Evolutionary conservation across 2,329 filamentous ascomycete genomes (phyloP), one percentile per base, ranked within the genome.

Genomic region (Cladosporium austrohemisphaericum): DNA sequence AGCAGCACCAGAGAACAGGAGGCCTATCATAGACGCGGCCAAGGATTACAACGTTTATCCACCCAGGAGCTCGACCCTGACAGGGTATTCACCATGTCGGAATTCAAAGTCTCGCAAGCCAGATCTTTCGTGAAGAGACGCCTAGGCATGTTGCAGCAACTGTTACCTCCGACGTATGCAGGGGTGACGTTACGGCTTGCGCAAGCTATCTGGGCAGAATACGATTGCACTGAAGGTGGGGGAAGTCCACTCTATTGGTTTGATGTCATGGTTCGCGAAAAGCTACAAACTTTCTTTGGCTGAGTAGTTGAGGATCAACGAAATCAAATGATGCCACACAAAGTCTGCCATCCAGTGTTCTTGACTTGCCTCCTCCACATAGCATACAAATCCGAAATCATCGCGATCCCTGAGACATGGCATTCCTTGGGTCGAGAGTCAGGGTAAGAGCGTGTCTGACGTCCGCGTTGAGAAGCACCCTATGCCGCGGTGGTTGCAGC

Each of bases 201-300:
- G 9, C 29, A 45, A 26, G 41, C 41, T 9, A 45, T 45, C 29
- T 45, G 41, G 41, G 22, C 29, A 18, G 41, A 45, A 11, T 35
- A 45, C n/a, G 41, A 45, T 13, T 35, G 41, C 14, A 16, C 9
- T 19, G 11, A 19, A 5, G 19, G n/a, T 36, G 29, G 31, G 2
- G 14, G 29, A 16, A 45, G 14, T 9, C 22, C 41, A 10, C 20
- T 45, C 20, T 35, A 45, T 22, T 45, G 41, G 41, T 45, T 26
- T 11, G 20, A 45, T 20, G 32, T 45, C 14, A 45, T 45, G 41
- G 31, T 45, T n/a, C 19, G 41, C 23, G 31, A 45, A 10, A 45
- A 36, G 11, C 14, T 45, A 13, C 41, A 35, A 4, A 45, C 41
- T 11, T 35, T 45, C 14, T 45, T 45, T 5, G 41, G 41, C 18